phyloP scores from a whole-genome alignment of 495 filamentous ascomycete genomes.

The Podospora fimiseda region DNA sequence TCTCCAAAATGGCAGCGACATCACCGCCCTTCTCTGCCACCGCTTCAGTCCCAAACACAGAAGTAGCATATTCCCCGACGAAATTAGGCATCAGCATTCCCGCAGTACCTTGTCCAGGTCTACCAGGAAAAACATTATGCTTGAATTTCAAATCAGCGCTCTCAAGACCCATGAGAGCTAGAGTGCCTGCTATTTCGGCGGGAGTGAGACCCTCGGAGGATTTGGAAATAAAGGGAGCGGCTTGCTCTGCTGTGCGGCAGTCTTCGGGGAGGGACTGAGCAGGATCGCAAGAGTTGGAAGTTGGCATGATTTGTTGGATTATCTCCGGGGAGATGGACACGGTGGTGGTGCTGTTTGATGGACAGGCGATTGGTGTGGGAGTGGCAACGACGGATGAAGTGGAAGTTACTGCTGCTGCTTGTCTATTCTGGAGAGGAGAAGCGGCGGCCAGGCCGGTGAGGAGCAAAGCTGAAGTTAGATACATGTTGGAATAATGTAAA shows the following conservation, averaged over 20 bases:
- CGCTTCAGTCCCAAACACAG: constrained; percentile 40
- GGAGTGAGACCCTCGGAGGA: constrained; percentile 26
- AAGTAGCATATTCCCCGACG: constrained; percentile 58
- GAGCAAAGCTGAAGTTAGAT: constrained; percentile 8
- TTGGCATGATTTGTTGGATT: neutral
- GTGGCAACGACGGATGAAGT: neutral
- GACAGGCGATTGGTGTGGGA: no score
- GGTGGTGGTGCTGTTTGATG: no score
- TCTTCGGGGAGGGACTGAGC: constrained; percentile 38
- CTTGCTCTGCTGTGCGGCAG: constrained; percentile 61
- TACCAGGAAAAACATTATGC: constrained; percentile 52
- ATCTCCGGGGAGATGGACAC: no score
- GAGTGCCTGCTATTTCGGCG: constrained; percentile 56
- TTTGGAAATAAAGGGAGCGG: constrained; percentile 43
- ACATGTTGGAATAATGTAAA: neutral
- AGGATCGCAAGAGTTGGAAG: constrained; percentile 35
- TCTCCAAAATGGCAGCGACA: constrained; percentile 43
- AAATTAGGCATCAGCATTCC: constrained; percentile 66
- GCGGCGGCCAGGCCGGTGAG: constrained; percentile 5
- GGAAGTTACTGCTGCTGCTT: neutral
- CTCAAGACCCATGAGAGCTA: constrained; percentile 63
- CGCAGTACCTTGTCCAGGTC: constrained; percentile 68
- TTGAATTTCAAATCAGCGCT: constrained; percentile 61
- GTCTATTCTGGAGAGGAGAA: neutral
- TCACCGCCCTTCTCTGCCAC: constrained; percentile 29